Conservation (phyloP, 306 rosid species). For the Geum urbanum region DNA sequence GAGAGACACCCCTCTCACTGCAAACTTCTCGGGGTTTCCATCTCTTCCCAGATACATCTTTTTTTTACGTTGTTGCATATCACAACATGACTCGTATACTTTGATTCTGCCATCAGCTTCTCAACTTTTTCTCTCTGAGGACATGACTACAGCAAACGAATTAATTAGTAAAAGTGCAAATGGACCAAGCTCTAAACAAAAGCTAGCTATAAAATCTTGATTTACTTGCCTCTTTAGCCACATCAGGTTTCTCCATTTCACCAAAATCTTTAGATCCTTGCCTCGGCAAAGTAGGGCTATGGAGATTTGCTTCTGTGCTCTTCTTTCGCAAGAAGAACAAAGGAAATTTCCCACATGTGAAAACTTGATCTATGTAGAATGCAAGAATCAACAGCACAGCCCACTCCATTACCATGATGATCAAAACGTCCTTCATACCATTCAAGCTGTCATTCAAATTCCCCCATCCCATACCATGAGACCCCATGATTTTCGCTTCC, state of each 20-base stretch:
- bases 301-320: conserved; percentile 30
- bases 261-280: conserved; percentile 63
- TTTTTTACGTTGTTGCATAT: conserved; percentile 66
- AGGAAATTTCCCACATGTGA: conserved; percentile 55
- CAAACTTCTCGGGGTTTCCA: conserved; percentile 73
- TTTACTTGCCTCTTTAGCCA: conserved; percentile 55
- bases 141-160: not conserved
- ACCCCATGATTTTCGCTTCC: conserved; percentile 46
- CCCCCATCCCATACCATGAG: conserved; percentile 69
- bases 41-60: conserved; percentile 78
- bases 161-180: not conserved
- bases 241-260: conserved; percentile 70
- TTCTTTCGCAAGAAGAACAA: conserved; percentile 50
- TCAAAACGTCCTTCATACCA: conserved; percentile 63
- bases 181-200: too few relatives aligned
- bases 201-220: too few relatives aligned
- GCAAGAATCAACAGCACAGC: conserved; percentile 49
- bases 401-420: conserved; percentile 69
- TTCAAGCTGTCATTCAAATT: conserved; percentile 56
- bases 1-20: conserved; percentile 79
- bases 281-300: conserved; percentile 49
- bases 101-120: conserved; percentile 55
- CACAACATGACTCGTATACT: conserved; percentile 43
- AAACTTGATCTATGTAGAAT: conserved; percentile 58
- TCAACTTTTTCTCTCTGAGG: conserved; percentile 77